Evolutionary conservation across 768 basidiomycete species (phyloP).

Genomic region (Punctularia strigosozonata): DNA sequence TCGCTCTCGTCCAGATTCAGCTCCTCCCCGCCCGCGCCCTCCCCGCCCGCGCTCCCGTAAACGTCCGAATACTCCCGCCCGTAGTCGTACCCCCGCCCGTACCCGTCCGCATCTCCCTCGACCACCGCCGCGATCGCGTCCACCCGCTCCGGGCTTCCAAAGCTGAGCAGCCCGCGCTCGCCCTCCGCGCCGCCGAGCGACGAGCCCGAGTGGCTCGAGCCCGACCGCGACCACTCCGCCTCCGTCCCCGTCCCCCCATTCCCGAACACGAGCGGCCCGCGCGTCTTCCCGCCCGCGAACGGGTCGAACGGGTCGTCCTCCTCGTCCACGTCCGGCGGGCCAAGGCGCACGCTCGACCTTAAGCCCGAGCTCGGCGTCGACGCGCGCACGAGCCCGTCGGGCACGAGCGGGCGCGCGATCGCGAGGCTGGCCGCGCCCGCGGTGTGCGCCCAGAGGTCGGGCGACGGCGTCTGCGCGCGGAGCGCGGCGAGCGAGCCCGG

Average conservation of each 20-base stretch:
- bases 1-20: conserved; percentile 28
- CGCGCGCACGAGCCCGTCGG: conserved; percentile 48
- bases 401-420: conserved; percentile 81
- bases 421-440: conserved; percentile 74
- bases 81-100: no score
- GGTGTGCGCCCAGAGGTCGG: conserved; percentile 78
- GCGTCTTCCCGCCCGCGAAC: conserved; percentile 44
- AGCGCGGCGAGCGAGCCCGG: conserved; percentile 36
- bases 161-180: conserved; percentile 1
- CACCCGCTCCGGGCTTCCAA: background rate
- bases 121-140: no score
- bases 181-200: conserved; percentile 28
- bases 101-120: no score
- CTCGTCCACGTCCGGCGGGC: conserved; percentile 50
- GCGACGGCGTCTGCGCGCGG: conserved; percentile 75
- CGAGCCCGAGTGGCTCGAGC: conserved; percentile 35
- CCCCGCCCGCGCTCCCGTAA: no score
- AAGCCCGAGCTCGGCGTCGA: conserved; percentile 60
- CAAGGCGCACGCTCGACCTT: conserved; percentile 50
- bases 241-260: no score
- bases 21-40: conserved; percentile 2
- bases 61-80: no score
- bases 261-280: conserved; percentile 54
- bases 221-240: conserved; percentile 48
- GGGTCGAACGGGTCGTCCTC: conserved; percentile 86